Percentiles rank a stretch among this genome's conserved stretches.
Conservation (phyloP, 805 yeast genomes). For the Teunomyces aglyptinius region DNA sequence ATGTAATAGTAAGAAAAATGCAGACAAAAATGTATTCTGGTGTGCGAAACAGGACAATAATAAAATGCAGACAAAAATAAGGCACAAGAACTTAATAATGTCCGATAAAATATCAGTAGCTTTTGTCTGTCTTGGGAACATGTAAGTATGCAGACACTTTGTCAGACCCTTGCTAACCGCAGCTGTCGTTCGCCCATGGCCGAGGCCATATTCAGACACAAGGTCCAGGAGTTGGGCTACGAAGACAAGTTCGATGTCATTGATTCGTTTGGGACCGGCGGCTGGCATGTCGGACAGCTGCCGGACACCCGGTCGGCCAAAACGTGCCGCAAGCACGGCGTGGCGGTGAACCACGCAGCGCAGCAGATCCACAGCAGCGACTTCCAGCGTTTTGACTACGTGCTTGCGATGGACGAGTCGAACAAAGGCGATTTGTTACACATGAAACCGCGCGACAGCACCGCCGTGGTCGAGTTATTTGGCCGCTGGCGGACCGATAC, state of each 20-base stretch:
- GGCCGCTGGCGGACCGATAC: slow-evolving; percentile 73
- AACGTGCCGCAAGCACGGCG: slow-evolving; percentile 68
- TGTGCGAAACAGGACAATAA: too few relatives aligned
- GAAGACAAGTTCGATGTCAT: slow-evolving; percentile 47
- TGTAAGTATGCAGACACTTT: slow-evolving; percentile 43
- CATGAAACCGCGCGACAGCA: slow-evolving; percentile 51
- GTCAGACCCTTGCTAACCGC: slow-evolving; percentile 17
- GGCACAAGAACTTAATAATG: not conserved
- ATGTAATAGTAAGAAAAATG: not conserved
- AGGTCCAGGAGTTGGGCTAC: slow-evolving; percentile 52
- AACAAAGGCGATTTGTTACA: slow-evolving; percentile 51
- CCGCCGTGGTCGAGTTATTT: slow-evolving; percentile 58
- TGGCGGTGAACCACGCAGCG: slow-evolving; percentile 72
- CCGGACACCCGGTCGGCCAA: slow-evolving; percentile 76
- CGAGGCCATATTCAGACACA: slow-evolving; percentile 79
- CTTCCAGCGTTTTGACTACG: slow-evolving; percentile 60
- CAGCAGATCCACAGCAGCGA: slow-evolving; percentile 59
- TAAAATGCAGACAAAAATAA: not conserved
- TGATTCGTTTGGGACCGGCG: slow-evolving; percentile 89
- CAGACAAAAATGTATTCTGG: too few relatives aligned
- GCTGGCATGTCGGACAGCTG: slow-evolving; percentile 76
- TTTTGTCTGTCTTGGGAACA: slow-evolving; percentile 88
- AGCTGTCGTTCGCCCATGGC: slow-evolving; percentile 98
- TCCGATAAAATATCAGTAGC: slow-evolving; percentile 57
- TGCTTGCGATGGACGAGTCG: slow-evolving; percentile 69